phyloP scores from a whole-genome alignment of 1,139 yeast species.

The Zygosaccharomyces pseudobailii region DNA sequence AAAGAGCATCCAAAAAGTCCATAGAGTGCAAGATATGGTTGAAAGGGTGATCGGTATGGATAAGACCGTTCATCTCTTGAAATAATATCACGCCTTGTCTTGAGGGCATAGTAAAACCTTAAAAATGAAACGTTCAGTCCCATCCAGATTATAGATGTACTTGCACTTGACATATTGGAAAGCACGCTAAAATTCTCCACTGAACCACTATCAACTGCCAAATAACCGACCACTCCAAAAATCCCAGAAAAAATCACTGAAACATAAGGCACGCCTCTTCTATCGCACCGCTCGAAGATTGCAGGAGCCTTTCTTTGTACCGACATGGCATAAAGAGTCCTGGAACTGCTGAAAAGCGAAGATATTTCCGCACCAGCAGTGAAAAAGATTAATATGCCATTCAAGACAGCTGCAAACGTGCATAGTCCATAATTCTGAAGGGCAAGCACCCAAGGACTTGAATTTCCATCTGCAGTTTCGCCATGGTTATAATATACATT shows the following conservation, averaged over 20 bases:
- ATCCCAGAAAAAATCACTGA: constrained; percentile 60
- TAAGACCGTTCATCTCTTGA: constrained; percentile 58
- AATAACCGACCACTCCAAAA: constrained; percentile 57
- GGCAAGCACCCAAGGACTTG: constrained; percentile 79
- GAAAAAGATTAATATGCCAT: constrained; percentile 66
- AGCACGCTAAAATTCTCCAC: constrained; percentile 61
- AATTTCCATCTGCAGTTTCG: constrained; percentile 47
- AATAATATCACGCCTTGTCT: constrained; percentile 59
- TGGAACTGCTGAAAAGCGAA: constrained; percentile 39
- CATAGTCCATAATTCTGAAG: constrained; percentile 66
- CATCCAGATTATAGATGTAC: constrained; percentile 78
- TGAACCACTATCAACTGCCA: constrained; percentile 56
- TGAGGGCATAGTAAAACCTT: constrained; percentile 66
- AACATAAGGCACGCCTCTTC: constrained; percentile 66
- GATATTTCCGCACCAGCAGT: constrained; percentile 53
- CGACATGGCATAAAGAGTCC: constrained; percentile 44
- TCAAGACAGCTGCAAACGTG: constrained; percentile 56
- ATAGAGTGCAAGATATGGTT: constrained; percentile 68
- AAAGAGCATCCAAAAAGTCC: constrained; percentile 52
- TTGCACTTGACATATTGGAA: constrained; percentile 63
- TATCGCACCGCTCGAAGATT: constrained; percentile 54
- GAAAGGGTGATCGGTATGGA: constrained; percentile 73
- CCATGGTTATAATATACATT: constrained; percentile 5
- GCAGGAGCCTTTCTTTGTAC: constrained; percentile 67
- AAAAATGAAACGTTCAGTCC: constrained; percentile 73